These are phyloP conservation scores for Rhizomucor miehei DNA, from an alignment of 371 early-diverging fungal genomes.

Conservation along the genomic window DNA sequence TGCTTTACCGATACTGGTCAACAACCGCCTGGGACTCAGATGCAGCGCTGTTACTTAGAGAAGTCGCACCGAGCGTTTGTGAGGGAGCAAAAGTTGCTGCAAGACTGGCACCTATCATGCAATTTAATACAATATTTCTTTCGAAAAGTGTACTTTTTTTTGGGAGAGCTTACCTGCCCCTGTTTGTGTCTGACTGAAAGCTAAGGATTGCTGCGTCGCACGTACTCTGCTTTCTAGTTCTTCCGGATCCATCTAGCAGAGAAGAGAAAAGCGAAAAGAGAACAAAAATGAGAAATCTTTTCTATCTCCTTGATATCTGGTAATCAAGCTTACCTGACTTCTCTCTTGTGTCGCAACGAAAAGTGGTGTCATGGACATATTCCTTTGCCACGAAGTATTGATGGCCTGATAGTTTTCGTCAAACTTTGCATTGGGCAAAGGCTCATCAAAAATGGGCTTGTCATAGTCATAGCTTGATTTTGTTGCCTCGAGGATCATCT, in stretches of 20 bases:
- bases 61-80: not conserved
- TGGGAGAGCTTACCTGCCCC: slow-evolving; percentile 8
- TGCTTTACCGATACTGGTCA: too few relatives aligned
- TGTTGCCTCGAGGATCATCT: slow-evolving; percentile 57
- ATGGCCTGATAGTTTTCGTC: slow-evolving; percentile 47
- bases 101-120: not conserved
- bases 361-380: slow-evolving; percentile 65
- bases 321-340: slow-evolving; percentile 6
- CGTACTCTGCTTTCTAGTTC: slow-evolving; percentile 36
- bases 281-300: not conserved
- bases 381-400: slow-evolving; percentile 60
- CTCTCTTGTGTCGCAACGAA: slow-evolving; percentile 58
- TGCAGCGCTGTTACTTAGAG: too few relatives aligned
- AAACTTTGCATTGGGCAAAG: slow-evolving; percentile 64
- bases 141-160: not conserved
- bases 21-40: too few relatives aligned
- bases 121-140: not conserved
- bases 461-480: slow-evolving; percentile 58
- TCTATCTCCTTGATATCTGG: not conserved
- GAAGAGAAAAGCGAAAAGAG: not conserved
- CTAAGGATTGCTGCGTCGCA: slow-evolving; percentile 54
- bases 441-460: slow-evolving; percentile 56
- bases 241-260: slow-evolving; percentile 13
- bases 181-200: slow-evolving; percentile 45
- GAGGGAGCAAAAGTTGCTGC: slow-evolving; percentile 1